Conservation (phyloP, 176 grass and related monocot genomes). For the Avena sativa region DNA sequence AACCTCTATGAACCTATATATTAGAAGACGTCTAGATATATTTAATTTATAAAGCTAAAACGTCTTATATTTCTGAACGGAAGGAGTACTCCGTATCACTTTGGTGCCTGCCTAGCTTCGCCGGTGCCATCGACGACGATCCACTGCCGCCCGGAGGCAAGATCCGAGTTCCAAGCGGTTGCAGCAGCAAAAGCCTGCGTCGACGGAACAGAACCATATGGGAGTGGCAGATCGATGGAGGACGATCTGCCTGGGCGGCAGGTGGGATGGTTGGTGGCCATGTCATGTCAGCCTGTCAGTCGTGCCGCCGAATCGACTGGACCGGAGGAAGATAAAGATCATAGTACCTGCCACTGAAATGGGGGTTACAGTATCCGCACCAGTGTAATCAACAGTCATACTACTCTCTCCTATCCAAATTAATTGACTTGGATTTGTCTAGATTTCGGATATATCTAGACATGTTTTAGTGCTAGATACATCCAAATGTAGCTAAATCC, state of each 20-base stretch:
- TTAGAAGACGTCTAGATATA: too few relatives aligned
- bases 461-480: too few relatives aligned
- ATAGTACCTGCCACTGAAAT: not conserved
- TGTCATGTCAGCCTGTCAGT: constrained; percentile 7
- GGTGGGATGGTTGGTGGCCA: constrained; percentile 21
- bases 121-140: not conserved
- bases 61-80: too few relatives aligned
- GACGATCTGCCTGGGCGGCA: constrained; percentile 52
- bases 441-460: too few relatives aligned
- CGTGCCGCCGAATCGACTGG: not conserved
- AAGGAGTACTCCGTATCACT: too few relatives aligned
- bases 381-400: not conserved
- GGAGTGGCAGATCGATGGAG: constrained; percentile 20
- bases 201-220: not conserved
- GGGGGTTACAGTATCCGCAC: not conserved
- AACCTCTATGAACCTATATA: too few relatives aligned
- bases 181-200: constrained; percentile 27
- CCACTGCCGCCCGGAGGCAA: constrained; percentile 17
- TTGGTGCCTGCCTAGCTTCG: constrained; percentile 23
- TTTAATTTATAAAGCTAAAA: too few relatives aligned
- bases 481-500: too few relatives aligned
- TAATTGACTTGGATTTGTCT: too few relatives aligned
- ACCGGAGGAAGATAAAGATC: not conserved
- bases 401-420: not conserved
- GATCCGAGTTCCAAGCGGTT: constrained; percentile 17